phyloP scores from a whole-genome alignment of 108 stramenopile genomes.

The Poteriospumella lacustris region DNA sequence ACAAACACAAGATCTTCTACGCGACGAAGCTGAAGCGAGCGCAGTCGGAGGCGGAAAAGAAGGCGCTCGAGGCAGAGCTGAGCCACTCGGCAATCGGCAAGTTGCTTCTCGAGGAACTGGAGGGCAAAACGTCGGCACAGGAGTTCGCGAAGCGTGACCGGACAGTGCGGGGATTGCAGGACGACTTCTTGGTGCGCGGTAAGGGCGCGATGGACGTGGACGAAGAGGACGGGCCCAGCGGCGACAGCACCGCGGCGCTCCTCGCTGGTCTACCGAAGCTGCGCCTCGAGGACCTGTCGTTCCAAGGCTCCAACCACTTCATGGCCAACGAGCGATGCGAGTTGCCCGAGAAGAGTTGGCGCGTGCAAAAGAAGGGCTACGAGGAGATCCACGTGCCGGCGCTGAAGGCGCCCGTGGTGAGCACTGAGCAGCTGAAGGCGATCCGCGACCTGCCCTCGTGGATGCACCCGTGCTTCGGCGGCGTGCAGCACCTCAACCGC shows the following conservation, averaged over 20 bases:
- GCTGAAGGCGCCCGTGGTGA: slow-evolving; percentile 63
- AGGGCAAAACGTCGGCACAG: slow-evolving; percentile 61
- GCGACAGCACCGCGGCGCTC: slow-evolving; percentile 36
- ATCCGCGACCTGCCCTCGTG: slow-evolving; percentile 87
- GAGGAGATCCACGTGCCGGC: slow-evolving; percentile 99
- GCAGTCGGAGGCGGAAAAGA: slow-evolving; percentile 69
- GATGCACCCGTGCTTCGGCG: slow-evolving; percentile 83
- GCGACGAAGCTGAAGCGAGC: slow-evolving; percentile 88
- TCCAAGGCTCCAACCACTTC: slow-evolving; percentile 77
- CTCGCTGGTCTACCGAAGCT: slow-evolving; percentile 55
- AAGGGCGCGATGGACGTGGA: slow-evolving; percentile 27
- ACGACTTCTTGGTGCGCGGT: slow-evolving; percentile 32
- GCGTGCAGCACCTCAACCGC: slow-evolving; percentile 91
- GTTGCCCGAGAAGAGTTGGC: slow-evolving; percentile 83
- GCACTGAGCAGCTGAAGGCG: slow-evolving; percentile 64
- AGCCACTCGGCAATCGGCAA: slow-evolving; percentile 38
- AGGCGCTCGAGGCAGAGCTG: slow-evolving; percentile 70
- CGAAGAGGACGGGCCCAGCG: slow-evolving; percentile 41
- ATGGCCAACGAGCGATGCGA: slow-evolving; percentile 89
- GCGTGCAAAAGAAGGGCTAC: slow-evolving; percentile 80
- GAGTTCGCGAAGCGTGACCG: slow-evolving; percentile 58
- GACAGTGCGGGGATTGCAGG: neutral
- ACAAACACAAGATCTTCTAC: slow-evolving; percentile 79
- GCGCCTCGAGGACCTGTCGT: slow-evolving; percentile 80
- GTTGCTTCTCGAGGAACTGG: slow-evolving; percentile 66